Evolutionary conservation across 2,329 filamentous ascomycete species (phyloP).

Genomic region (Orbilia brochopaga): DNA sequence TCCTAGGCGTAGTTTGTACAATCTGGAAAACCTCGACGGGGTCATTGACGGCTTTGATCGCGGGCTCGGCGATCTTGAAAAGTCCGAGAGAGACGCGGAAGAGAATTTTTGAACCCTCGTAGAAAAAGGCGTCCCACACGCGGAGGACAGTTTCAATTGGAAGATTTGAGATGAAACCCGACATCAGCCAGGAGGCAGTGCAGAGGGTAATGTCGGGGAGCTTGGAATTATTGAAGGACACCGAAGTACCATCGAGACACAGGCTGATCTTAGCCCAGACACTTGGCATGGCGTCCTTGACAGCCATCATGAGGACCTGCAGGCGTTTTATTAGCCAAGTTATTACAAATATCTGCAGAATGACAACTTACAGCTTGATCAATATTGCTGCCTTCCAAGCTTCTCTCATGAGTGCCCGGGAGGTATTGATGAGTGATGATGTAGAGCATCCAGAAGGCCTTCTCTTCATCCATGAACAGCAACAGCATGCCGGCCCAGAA

Average conservation of each 20-base stretch:
- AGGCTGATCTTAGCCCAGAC: conserved; percentile 88
- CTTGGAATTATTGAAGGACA: conserved; percentile 57
- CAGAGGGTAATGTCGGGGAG: conserved; percentile 90
- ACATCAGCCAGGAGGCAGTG: conserved; percentile 98
- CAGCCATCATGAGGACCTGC: conserved; percentile 76
- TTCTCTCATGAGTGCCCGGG: conserved; percentile 88
- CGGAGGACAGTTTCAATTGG: conserved; percentile 90
- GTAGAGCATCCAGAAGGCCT: conserved; percentile 89
- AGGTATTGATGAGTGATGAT: conserved; percentile 88
- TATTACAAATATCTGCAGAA: not conserved
- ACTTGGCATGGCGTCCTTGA: conserved; percentile 79
- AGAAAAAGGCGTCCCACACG: conserved; percentile 95
- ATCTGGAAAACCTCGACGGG: conserved; percentile 96
- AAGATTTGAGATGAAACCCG: conserved; percentile 88
- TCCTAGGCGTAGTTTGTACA: conserved; percentile 83
- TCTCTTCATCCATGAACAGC: conserved; percentile 89
- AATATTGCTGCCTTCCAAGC: conserved; percentile 87
- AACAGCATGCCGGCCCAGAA: conserved; percentile 90
- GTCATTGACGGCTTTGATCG: conserved; percentile 79
- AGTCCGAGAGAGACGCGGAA: conserved; percentile 90
- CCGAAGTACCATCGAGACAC: conserved; percentile 66
- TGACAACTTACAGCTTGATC: conserved; percentile 73
- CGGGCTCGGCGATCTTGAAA: conserved; percentile 83
- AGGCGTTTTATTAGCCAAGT: conserved; percentile 8
- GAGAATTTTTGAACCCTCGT: conserved; percentile 90